A percentile compares a stretch with the other conserved stretches of the same genome.
Conservation (phyloP, 306 rosid species). For the Corylus avellana region DNA sequence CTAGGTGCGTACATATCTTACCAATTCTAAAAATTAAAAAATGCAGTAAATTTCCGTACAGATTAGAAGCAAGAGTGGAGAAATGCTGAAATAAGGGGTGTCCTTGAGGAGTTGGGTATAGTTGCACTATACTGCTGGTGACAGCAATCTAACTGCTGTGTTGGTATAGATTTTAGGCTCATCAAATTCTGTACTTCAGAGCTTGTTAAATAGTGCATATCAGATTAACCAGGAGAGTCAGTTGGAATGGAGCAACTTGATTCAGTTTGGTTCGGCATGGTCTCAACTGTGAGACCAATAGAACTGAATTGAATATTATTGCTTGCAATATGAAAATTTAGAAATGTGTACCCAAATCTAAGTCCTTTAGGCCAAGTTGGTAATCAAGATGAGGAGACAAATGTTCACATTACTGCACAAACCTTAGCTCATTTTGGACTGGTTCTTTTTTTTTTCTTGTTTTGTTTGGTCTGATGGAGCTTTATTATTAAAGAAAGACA, state of each 20-base stretch:
- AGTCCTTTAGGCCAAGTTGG: neutral
- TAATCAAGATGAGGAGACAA: neutral
- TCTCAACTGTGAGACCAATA: neutral
- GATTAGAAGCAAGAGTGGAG: neutral
- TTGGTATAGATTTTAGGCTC: neutral
- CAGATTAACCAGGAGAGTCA: neutral
- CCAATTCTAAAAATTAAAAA: neutral
- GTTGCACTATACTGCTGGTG: neutral
- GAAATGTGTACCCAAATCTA: neutral
- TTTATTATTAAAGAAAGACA: neutral
- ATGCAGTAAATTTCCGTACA: neutral
- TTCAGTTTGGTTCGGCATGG: no score
- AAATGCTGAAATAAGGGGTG: neutral
- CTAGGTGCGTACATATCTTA: neutral
- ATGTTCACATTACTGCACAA: neutral
- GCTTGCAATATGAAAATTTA: neutral
- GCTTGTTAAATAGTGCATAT: neutral
- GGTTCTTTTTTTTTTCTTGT: neutral
- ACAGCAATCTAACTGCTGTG: neutral
- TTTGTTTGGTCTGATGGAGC: neutral
- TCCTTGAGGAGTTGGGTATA: neutral
- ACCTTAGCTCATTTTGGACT: neutral
- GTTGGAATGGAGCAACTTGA: neutral
- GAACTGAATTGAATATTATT: neutral
- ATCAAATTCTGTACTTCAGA: neutral